Evolutionary conservation across 345 rosid species (phyloP).

Genomic region (Dovyalis caffra): DNA sequence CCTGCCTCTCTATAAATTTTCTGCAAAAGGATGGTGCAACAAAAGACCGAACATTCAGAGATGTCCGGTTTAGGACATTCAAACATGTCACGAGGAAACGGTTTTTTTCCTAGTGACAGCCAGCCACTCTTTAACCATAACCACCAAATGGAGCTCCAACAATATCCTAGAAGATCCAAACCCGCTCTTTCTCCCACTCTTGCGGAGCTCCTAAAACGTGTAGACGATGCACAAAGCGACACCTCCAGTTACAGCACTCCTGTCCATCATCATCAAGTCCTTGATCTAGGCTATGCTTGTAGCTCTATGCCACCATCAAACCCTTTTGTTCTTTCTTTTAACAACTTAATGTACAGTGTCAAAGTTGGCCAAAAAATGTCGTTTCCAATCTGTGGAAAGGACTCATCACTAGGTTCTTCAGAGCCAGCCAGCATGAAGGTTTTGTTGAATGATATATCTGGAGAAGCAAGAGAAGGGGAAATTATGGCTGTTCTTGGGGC

Average conservation of each 20-base stretch:
- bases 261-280: constrained; percentile 20
- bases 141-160: constrained; percentile 42
- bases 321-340: constrained; percentile 77
- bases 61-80: background rate
- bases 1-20: constrained; percentile 26
- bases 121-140: background rate
- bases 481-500: constrained; percentile 95
- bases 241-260: constrained; percentile 16
- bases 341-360: constrained; percentile 67
- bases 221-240: constrained; percentile 52
- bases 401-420: constrained; percentile 8
- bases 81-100: background rate
- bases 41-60: constrained; percentile 5
- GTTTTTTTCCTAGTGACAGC: too few species aligned
- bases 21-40: constrained; percentile 21
- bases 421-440: constrained; percentile 10
- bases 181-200: constrained; percentile 46
- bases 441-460: constrained; percentile 26
- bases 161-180: constrained; percentile 24
- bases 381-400: constrained; percentile 33
- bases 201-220: constrained; percentile 59
- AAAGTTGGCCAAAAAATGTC: constrained; percentile 38
- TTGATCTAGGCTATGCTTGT: constrained; percentile 41
- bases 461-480: constrained; percentile 41
- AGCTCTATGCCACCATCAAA: constrained; percentile 40